Percentiles rank a stretch among this genome's conserved stretches.
phyloP scores from a whole-genome alignment of 139 green algal genomes.

The Auxenochlorella pyrenoidosa region DNA sequence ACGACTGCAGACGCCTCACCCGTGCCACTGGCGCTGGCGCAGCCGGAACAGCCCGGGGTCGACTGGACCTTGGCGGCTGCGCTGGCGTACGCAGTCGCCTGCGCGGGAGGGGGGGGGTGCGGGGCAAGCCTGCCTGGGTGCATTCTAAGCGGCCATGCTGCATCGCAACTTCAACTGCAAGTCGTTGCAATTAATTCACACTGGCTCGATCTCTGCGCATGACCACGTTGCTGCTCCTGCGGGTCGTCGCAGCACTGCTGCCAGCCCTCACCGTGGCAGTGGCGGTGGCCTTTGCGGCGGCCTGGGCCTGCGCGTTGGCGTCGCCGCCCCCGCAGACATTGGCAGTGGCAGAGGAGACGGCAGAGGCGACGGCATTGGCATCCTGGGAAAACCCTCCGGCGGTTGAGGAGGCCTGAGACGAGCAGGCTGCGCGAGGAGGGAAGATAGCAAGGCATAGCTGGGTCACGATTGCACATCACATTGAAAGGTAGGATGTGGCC shows the following conservation, averaged over 20 bases:
- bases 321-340: conserved; percentile 3
- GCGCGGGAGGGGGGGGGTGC: too few species aligned
- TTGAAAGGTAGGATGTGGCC: too few species aligned
- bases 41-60: conserved; percentile 7
- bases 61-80: conserved; percentile 20
- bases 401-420: conserved; percentile 5
- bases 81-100: conserved; percentile 16
- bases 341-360: neutral
- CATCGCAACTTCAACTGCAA: too few species aligned
- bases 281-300: neutral
- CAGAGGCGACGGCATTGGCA: neutral
- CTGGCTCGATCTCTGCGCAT: too few species aligned
- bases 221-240: too few species aligned
- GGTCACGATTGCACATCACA: too few species aligned
- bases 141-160: too few species aligned
- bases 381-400: conserved; percentile 19
- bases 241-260: too few species aligned
- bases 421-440: conserved; percentile 2
- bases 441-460: too few species aligned
- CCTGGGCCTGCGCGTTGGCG: neutral
- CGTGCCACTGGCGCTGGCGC: conserved; percentile 13
- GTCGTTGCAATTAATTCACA: too few species aligned
- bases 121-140: conserved; percentile 40
- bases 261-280: neutral
- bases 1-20: neutral